Conservation (phyloP, 331 rosid species). For the Quercus phellos region DNA sequence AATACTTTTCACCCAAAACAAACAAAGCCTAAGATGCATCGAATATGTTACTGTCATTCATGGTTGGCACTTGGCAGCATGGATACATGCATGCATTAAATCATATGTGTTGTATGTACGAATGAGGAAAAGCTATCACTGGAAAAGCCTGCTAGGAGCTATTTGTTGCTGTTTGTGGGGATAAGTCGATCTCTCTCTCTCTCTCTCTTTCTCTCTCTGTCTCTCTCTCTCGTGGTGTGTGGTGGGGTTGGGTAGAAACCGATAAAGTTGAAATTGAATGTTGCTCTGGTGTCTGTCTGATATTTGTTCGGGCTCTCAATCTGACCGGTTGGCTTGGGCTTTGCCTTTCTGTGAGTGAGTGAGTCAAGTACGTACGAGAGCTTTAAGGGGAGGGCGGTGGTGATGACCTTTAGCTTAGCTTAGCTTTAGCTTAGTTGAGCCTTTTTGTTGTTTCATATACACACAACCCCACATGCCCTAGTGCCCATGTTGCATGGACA, state of each 20-base stretch:
- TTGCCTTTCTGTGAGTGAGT: background rate
- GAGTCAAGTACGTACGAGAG: background rate
- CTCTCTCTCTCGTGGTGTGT: conserved; percentile 23
- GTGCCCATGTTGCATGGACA: conserved; percentile 14
- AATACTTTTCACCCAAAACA: no score
- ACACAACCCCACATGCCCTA: background rate
- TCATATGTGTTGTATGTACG: conserved; percentile 23
- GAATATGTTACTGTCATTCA: background rate
- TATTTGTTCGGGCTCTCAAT: conserved; percentile 13
- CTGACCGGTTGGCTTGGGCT: background rate
- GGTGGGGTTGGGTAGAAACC: conserved; percentile 44
- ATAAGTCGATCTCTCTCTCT: conserved; percentile 50
- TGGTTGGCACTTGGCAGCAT: background rate
- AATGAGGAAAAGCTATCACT: conserved; percentile 44
- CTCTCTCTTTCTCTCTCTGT: conserved; percentile 16
- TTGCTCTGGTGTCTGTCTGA: conserved; percentile 19
- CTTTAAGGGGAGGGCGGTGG: background rate
- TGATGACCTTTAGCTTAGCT: background rate
- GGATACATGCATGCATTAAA: conserved; percentile 5
- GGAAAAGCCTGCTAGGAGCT: conserved; percentile 54
- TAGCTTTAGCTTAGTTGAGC: background rate
- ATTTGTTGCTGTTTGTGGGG: conserved; percentile 61
- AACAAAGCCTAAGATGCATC: background rate
- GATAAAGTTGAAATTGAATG: conserved; percentile 48
- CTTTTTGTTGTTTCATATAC: background rate